Conservation (phyloP, 106 monocot genomes). For the Narthecium ossifragum region DNA sequence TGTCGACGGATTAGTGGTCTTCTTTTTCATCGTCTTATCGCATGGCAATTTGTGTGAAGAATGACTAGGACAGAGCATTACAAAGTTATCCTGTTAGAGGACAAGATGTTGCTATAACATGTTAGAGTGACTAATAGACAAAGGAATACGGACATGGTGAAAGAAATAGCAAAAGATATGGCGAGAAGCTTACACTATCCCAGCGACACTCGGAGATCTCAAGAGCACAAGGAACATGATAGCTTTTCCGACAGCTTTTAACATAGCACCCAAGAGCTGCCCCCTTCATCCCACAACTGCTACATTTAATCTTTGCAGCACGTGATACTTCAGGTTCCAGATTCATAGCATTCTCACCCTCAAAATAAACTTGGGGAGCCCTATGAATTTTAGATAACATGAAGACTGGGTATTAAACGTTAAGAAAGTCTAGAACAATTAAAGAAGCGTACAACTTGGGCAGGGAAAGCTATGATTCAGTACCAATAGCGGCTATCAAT, state of each 20-base stretch:
- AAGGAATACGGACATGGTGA: background rate
- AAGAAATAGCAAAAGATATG: background rate
- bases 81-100: conserved; percentile 61
- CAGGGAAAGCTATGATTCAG: background rate
- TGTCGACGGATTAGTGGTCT: conserved; percentile 12
- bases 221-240: conserved; percentile 68
- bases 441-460: background rate
- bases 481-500: too few relatives aligned
- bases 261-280: conserved; percentile 76
- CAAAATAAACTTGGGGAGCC: conserved; percentile 77
- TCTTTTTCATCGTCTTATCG: conserved; percentile 46
- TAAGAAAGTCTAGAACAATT: background rate
- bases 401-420: background rate
- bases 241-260: conserved; percentile 56
- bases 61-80: conserved; percentile 78
- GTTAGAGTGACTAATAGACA: background rate
- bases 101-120: background rate
- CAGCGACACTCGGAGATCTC: conserved; percentile 44
- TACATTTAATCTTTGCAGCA: conserved; percentile 68
- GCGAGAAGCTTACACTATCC: conserved; percentile 50
- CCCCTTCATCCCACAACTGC: conserved; percentile 63
- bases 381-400: conserved; percentile 11
- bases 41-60: conserved; percentile 52
- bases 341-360: conserved; percentile 50
- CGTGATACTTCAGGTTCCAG: conserved; percentile 56